A percentile compares a stretch with the other conserved stretches of the same genome.
These are phyloP conservation scores for Neurospora discreta DNA, from an alignment of 495 filamentous ascomycete genomes.

Conservation along the genomic window DNA sequence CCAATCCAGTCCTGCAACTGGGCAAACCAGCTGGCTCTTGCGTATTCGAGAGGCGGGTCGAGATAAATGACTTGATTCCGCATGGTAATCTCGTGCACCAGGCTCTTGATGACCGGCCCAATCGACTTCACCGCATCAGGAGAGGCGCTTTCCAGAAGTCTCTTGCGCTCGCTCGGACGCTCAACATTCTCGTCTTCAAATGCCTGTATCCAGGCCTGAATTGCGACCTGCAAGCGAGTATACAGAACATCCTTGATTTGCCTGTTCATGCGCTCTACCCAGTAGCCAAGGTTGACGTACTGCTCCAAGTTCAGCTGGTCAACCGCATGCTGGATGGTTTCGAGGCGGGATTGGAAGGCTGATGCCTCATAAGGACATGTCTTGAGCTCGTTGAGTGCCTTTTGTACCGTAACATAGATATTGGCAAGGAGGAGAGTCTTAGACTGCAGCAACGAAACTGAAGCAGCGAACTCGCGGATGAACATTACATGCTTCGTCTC, in stretches of 20 bases:
- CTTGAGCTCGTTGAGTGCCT: conserved; percentile 70
- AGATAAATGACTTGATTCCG: conserved; percentile 93
- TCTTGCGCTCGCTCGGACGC: conserved; percentile 33
- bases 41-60: conserved; percentile 84
- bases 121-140: conserved; percentile 26
- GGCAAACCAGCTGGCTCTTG: conserved; percentile 83
- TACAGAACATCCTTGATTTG: conserved; percentile 71
- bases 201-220: conserved; percentile 70
- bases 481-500: conserved; percentile 95
- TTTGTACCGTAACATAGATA: conserved; percentile 75
- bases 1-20: conserved; percentile 91
- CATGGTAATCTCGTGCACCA: conserved; percentile 89
- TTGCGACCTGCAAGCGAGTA: conserved; percentile 64
- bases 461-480: conserved; percentile 78
- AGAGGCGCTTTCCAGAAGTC: conserved; percentile 24
- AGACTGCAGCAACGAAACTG: conserved; percentile 72
- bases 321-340: conserved; percentile 74
- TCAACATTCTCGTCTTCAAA: conserved; percentile 56
- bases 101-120: conserved; percentile 49
- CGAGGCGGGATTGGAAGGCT: conserved; percentile 68
- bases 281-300: conserved; percentile 80
- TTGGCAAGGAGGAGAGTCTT: conserved; percentile 69
- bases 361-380: conserved; percentile 68
- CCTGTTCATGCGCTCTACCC: conserved; percentile 77
- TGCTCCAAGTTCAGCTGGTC: conserved; percentile 94